These are phyloP conservation scores for Aspergillus ochraceus DNA, from an alignment of 2,329 filamentous ascomycete species.

Conservation along the genomic window DNA sequence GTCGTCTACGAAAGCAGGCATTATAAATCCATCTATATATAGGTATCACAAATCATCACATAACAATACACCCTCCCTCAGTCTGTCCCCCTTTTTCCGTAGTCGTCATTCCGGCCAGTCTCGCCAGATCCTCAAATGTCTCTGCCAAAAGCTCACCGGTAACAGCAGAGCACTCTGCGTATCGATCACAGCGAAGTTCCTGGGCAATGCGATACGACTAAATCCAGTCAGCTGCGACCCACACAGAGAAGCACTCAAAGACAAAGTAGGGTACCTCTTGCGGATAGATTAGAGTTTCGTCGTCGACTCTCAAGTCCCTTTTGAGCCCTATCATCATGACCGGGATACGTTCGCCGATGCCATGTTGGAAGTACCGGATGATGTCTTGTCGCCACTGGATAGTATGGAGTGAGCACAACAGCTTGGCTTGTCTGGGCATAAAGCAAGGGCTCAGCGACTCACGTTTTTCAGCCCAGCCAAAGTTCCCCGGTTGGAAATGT, in stretches of 20 bases:
- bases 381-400: conserved; percentile 45
- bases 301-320: conserved; percentile 54
- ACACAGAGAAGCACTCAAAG: conserved; percentile 26
- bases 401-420: not conserved
- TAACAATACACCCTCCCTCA: conserved; percentile 42
- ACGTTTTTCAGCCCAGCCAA: conserved; percentile 49
- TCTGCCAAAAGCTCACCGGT: conserved; percentile 61
- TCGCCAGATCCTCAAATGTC: conserved; percentile 61
- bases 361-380: conserved; percentile 52
- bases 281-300: conserved; percentile 44
- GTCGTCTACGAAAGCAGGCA: not conserved
- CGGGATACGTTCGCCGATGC: conserved; percentile 48
- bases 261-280: conserved; percentile 38
- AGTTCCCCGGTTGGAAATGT: conserved; percentile 55
- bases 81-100: conserved; percentile 54
- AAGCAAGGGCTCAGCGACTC: conserved; percentile 7
- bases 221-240: conserved; percentile 12
- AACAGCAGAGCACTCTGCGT: conserved; percentile 62
- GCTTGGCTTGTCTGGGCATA: not conserved
- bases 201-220: conserved; percentile 59
- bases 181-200: conserved; percentile 60
- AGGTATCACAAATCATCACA: conserved; percentile 31
- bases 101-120: conserved; percentile 58
- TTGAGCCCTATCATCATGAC: conserved; percentile 62
- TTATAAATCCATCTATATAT: conserved; percentile 3